Percentiles rank a stretch among this genome's conserved stretches.
Evolutionary conservation across 139 green algal genomes (phyloP).

Genomic region (Micromonas commoda): DNA sequence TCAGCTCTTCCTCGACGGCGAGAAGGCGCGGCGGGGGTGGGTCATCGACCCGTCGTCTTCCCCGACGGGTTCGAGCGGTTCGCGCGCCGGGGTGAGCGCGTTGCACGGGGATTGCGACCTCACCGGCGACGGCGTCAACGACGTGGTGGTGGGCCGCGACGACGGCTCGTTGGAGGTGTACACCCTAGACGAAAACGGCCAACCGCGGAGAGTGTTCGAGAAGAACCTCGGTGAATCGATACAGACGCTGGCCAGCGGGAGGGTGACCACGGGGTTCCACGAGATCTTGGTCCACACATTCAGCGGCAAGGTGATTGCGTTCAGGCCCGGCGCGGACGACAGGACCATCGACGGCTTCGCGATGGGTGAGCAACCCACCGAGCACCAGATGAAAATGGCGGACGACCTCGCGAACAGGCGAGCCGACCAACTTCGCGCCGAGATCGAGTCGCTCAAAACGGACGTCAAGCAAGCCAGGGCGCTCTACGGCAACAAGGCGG

Average conservation of each 20-base stretch:
- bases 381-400: not conserved
- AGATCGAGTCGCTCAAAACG: slow-evolving; percentile 38
- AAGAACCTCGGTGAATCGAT: slow-evolving; percentile 53
- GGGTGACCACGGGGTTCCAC: slow-evolving; percentile 26
- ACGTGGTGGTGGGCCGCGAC: slow-evolving; percentile 65
- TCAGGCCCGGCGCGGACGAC: slow-evolving; percentile 14
- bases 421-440: not conserved
- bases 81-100: slow-evolving; percentile 30
- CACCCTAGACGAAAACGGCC: slow-evolving; percentile 49
- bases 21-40: slow-evolving; percentile 48
- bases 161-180: slow-evolving; percentile 66
- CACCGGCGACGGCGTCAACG: slow-evolving; percentile 50
- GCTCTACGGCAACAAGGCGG: not conserved
- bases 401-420: slow-evolving; percentile 29
- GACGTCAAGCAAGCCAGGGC: slow-evolving; percentile 42
- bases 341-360: not conserved
- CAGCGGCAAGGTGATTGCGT: slow-evolving; percentile 56
- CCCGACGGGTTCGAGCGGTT: too few species aligned
- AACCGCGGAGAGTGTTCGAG: slow-evolving; percentile 38
- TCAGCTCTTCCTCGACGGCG: slow-evolving; percentile 55
- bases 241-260: not conserved
- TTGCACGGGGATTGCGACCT: slow-evolving; percentile 59
- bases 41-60: slow-evolving; percentile 27
- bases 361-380: not conserved
- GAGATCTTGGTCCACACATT: slow-evolving; percentile 67